phyloP scores from a whole-genome alignment of 2,329 filamentous ascomycete genomes.

The Epichloe elymi region DNA sequence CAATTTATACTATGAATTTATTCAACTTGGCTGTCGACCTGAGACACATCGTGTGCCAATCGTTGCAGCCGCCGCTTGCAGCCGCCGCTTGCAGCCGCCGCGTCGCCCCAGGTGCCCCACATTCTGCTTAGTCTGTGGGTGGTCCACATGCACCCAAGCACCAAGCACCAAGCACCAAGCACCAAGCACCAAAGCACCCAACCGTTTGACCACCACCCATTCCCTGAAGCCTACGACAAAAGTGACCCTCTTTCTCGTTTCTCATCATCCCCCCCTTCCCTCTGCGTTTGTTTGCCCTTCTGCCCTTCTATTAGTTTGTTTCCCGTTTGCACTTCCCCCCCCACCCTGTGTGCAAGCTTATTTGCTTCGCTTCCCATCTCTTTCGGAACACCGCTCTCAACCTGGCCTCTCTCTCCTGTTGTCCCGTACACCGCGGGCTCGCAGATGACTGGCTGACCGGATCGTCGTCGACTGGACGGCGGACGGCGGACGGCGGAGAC shows the following conservation, averaged over 20 bases:
- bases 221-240: not conserved
- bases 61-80: no score
- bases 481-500: constrained; percentile 1
- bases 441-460: constrained; percentile 6
- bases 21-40: no score
- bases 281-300: not conserved
- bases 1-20: no score
- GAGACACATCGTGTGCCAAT: no score
- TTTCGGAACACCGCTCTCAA: not conserved
- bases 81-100: no score
- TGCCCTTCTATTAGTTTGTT: no score
- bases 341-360: not conserved
- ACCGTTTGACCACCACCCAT: no score
- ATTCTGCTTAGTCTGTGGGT: no score
- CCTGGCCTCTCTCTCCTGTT: not conserved
- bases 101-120: no score
- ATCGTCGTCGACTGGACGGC: constrained; percentile 5
- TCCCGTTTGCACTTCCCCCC: not conserved
- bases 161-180: no score
- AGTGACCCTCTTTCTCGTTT: not conserved
- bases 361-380: not conserved
- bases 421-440: not conserved
- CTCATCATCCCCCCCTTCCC: not conserved
- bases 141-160: no score
- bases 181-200: no score